A percentile compares a stretch with the other conserved stretches of the same genome.
Conservation (phyloP, 2,329 filamentous ascomycete genomes). For the Clonostachys sp. region DNA sequence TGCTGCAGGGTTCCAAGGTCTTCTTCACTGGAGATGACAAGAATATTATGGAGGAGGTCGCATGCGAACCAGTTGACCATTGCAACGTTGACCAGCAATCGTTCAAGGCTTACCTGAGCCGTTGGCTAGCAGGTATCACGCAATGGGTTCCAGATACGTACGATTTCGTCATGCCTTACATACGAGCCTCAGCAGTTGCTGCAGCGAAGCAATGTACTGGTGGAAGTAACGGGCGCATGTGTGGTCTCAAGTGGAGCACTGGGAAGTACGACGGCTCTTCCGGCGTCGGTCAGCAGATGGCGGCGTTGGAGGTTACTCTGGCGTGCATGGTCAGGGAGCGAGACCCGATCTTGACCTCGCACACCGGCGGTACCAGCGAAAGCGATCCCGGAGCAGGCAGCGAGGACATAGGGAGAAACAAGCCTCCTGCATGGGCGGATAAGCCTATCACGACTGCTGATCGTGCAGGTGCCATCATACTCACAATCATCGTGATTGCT, state of each 20-base stretch:
- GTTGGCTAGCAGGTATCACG: slow-evolving; percentile 57
- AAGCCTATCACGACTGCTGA: slow-evolving; percentile 48
- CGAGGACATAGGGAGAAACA: slow-evolving; percentile 34
- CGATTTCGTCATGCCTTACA: slow-evolving; percentile 43
- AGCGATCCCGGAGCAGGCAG: slow-evolving; percentile 41
- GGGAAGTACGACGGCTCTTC: slow-evolving; percentile 52
- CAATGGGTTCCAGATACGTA: slow-evolving; percentile 60
- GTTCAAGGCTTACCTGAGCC: slow-evolving; percentile 59
- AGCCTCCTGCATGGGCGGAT: slow-evolving; percentile 16
- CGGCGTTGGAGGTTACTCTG: slow-evolving; percentile 60
- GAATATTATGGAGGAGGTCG: slow-evolving; percentile 59
- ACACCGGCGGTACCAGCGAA: slow-evolving; percentile 53
- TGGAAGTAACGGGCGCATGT: slow-evolving; percentile 51
- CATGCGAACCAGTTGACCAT: slow-evolving; percentile 56
- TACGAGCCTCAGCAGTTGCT: slow-evolving; percentile 50
- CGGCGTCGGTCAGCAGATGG: slow-evolving; percentile 69
- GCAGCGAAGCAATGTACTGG: slow-evolving; percentile 55
- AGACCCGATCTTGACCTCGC: slow-evolving; percentile 35
- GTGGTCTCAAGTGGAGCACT: slow-evolving; percentile 55
- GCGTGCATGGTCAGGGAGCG: slow-evolving; percentile 49
- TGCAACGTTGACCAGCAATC: slow-evolving; percentile 61
- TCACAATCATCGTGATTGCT: slow-evolving; percentile 53
- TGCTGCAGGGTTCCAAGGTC: slow-evolving; percentile 47
- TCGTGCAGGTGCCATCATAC: slow-evolving; percentile 62
- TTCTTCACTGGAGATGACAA: slow-evolving; percentile 49